These are phyloP conservation scores for Mucor sp. DNA, from an alignment of 371 early-diverging fungal genomes.

Conservation along the genomic window DNA sequence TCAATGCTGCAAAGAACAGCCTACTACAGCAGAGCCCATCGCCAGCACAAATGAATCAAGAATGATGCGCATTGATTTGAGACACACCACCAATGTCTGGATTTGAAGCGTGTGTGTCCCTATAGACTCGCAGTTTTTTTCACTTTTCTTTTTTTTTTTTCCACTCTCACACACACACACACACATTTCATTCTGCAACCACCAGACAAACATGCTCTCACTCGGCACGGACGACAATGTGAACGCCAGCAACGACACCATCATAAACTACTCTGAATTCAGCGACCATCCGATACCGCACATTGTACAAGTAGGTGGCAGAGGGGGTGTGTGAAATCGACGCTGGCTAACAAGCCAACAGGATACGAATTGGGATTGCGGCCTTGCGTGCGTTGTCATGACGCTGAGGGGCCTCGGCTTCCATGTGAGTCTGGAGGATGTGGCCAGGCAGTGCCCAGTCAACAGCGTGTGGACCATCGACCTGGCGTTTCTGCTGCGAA, in stretches of 20 bases:
- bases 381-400: conserved; percentile 85
- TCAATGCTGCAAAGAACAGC: too few relatives aligned
- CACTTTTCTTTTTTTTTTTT: neutral
- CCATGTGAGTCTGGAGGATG: conserved; percentile 42
- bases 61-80: too few relatives aligned
- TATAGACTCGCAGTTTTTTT: neutral
- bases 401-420: conserved; percentile 62
- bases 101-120: neutral
- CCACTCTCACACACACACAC: neutral
- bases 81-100: too few relatives aligned
- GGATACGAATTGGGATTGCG: conserved; percentile 78
- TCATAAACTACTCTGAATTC: conserved; percentile 32
- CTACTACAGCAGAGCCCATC: too few relatives aligned
- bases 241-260: conserved; percentile 13
- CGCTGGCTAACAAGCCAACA: neutral
- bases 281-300: conserved; percentile 36
- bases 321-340: neutral
- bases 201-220: conserved; percentile 12
- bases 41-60: too few relatives aligned
- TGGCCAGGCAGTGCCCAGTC: conserved; percentile 49
- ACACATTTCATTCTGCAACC: neutral
- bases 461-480: conserved; percentile 90
- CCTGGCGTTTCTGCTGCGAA: conserved; percentile 73
- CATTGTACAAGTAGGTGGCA: conserved; percentile 23
- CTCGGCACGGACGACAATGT: conserved; percentile 23